Evolutionary conservation across 1,284 basidiomycete species (phyloP), one percentile per base, ranked within the genome.

Genomic region (Gomphus bonarii): DNA sequence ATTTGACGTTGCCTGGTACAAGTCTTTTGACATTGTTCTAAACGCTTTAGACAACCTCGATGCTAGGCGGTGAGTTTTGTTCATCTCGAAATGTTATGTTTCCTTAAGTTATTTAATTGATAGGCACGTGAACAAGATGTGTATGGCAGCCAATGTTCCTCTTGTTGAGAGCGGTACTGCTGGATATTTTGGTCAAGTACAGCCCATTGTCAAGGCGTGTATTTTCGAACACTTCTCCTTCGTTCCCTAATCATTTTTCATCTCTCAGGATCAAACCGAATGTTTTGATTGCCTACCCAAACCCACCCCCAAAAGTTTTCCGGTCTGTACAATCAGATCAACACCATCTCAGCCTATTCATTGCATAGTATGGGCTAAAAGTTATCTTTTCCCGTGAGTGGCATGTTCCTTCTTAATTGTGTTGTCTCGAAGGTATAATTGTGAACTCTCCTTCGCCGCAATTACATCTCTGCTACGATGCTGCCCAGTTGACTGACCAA

Each of bases 291-390:
- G 94, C 65, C 76, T 90, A 36, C 81, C 84, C 3, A 98, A 98
- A 70, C 85, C 87, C 0, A 86, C 88, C 0, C 92, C 93, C 0
- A 98, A 95, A 69, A 89, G 91, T 0, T 99, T 92, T 68, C 95
- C 97, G 0, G 95, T 99, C 2, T 99, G 97, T 72, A 99, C 97
- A 0, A 99, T 99, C 64, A 87, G 97, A 49, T 94, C 93, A 1
- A 99, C 97, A 0, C 97, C 97, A 0, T 94, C 90, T 56, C 93
- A 95, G 61, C 94, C 97, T 0, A 97, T 99, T 51, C 97, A 99
- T 67, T 99, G 95, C 67, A 98, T 99, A 58, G 95, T 98, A 0
- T 99, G 97, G 97, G 94, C 92, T 33, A 99, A 99, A 70, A 95
- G 84, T 63, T 99, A 98, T 73, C 83, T 99, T n/a, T 84, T 99